Evolutionary conservation across 495 filamentous ascomycete species (phyloP).

Genomic region (Trichoderma reesei): DNA sequence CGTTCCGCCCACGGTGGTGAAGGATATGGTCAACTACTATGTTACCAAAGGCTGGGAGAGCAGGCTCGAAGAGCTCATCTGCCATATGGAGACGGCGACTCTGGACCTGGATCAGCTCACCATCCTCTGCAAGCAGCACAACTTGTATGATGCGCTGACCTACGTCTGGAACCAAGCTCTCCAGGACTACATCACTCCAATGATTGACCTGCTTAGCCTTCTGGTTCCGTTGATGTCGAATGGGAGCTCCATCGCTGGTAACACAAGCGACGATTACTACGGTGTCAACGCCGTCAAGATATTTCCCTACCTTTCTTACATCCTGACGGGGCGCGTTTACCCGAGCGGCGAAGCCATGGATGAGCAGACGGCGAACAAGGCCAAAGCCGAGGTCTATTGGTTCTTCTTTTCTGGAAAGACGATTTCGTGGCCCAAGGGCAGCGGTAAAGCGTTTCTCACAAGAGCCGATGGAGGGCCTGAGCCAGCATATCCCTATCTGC

Average conservation of each 20-base stretch:
- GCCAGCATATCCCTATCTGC: slow-evolving; percentile 71
- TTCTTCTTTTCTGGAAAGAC: slow-evolving; percentile 81
- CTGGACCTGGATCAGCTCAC: slow-evolving; percentile 94
- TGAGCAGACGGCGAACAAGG: slow-evolving; percentile 56
- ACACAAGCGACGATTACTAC: slow-evolving; percentile 39
- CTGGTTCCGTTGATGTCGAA: slow-evolving; percentile 50
- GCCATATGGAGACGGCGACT: slow-evolving; percentile 78
- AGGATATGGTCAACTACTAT: slow-evolving; percentile 74
- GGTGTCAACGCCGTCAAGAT: slow-evolving; percentile 73
- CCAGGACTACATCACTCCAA: slow-evolving; percentile 78
- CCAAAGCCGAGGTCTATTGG: slow-evolving; percentile 82
- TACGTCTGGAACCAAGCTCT: slow-evolving; percentile 95
- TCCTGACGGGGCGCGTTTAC: slow-evolving; percentile 83
- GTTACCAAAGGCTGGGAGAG: slow-evolving; percentile 58
- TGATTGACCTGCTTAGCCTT: slow-evolving; percentile 73
- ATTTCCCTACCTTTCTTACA: slow-evolving; percentile 89
- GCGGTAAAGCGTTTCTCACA: slow-evolving; percentile 43
- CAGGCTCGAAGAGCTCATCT: slow-evolving; percentile 89
- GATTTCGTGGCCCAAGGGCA: slow-evolving; percentile 53
- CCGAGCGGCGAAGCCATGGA: slow-evolving; percentile 69
- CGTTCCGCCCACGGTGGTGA: slow-evolving; percentile 75
- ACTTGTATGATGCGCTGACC: slow-evolving; percentile 88
- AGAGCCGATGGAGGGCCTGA: slow-evolving; percentile 39
- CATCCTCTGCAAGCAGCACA: slow-evolving; percentile 77
- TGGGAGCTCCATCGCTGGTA: slow-evolving; percentile 30